These are phyloP conservation scores for Exsudoporus frostii DNA, from an alignment of 768 basidiomycete genomes.

Conservation along the genomic window DNA sequence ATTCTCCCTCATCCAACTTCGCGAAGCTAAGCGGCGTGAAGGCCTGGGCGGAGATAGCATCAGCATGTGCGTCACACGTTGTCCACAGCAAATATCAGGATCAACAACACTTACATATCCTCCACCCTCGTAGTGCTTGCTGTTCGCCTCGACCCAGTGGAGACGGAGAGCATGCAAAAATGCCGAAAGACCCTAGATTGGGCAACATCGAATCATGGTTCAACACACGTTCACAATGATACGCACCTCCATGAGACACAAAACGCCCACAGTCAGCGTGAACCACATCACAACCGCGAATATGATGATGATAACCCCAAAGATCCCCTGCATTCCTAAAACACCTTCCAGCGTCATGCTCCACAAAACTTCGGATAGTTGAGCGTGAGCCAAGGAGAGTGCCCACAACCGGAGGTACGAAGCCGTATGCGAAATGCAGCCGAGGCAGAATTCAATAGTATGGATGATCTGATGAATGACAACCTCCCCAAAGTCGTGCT, in stretches of 20 bases:
- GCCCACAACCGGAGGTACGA: slow-evolving; percentile 96
- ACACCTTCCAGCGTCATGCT: slow-evolving; percentile 71
- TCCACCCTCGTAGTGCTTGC: slow-evolving; percentile 90
- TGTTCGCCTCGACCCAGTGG: slow-evolving; percentile 98
- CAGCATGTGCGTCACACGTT: slow-evolving; percentile 28
- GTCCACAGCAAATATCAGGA: slow-evolving; percentile 12
- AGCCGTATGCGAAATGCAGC: slow-evolving; percentile 97
- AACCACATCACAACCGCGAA: slow-evolving; percentile 77
- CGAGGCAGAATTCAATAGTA: slow-evolving; percentile 98
- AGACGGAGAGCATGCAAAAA: slow-evolving; percentile 95
- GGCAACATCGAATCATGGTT: slow-evolving; percentile 2
- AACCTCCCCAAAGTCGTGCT: slow-evolving; percentile 92
- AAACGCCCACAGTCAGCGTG: slow-evolving; percentile 62
- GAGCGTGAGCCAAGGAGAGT: slow-evolving; percentile 95
- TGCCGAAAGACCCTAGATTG: slow-evolving; percentile 78
- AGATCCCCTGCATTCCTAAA: slow-evolving; percentile 60
- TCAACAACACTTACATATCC: slow-evolving; percentile 67
- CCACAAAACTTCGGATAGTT: slow-evolving; percentile 94
- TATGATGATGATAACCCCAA: slow-evolving; percentile 52
- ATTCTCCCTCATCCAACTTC: slow-evolving; percentile 38
- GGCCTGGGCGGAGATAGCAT: slow-evolving; percentile 34
- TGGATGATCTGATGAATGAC: slow-evolving; percentile 98
- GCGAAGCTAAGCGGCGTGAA: slow-evolving; percentile 50
- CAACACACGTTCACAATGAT: slow-evolving; percentile 17
- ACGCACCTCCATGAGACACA: slow-evolving; percentile 95